Conservation (phyloP, 495 filamentous ascomycete genomes). For the Cairneyella variabilis region DNA sequence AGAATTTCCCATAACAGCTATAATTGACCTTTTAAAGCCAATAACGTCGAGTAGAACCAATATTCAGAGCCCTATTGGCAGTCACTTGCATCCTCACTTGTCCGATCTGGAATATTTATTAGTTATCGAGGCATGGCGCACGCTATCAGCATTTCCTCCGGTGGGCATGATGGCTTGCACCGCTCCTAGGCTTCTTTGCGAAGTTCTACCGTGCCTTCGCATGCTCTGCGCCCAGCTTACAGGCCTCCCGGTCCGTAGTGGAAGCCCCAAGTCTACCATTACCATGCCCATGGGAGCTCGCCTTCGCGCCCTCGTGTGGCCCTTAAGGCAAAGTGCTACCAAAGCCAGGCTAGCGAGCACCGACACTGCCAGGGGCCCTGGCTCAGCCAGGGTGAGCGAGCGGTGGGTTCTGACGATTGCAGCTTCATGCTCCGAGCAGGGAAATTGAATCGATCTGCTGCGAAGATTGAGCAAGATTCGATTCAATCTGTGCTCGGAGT, state of each 20-base stretch:
- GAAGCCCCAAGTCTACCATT: slow-evolving; percentile 11
- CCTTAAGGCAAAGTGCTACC: not conserved
- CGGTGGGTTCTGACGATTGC: not conserved
- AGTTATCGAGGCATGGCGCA: not conserved
- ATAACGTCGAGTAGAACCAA: no score
- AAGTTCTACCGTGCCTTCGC: not conserved
- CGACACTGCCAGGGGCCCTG: no score
- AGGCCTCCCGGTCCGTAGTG: slow-evolving; percentile 4
- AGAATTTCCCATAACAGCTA: no score
- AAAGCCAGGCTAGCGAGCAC: not conserved
- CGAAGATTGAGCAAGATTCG: no score
- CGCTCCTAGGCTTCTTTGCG: not conserved
- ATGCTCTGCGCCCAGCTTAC: not conserved
- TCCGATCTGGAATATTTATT: no score
- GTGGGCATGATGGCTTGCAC: not conserved
- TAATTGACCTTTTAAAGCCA: no score
- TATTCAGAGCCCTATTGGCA: no score
- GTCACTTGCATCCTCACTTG: no score
- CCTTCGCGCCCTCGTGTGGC: not conserved
- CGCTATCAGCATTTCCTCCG: not conserved
- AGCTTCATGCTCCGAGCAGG: not conserved
- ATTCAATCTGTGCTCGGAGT: no score
- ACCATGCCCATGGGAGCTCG: slow-evolving; percentile 16
- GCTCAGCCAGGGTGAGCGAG: not conserved
- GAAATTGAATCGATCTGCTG: not conserved